phyloP scores from a whole-genome alignment of 352 stramenopile genomes.

The Phytophthora fragariaefolia region DNA sequence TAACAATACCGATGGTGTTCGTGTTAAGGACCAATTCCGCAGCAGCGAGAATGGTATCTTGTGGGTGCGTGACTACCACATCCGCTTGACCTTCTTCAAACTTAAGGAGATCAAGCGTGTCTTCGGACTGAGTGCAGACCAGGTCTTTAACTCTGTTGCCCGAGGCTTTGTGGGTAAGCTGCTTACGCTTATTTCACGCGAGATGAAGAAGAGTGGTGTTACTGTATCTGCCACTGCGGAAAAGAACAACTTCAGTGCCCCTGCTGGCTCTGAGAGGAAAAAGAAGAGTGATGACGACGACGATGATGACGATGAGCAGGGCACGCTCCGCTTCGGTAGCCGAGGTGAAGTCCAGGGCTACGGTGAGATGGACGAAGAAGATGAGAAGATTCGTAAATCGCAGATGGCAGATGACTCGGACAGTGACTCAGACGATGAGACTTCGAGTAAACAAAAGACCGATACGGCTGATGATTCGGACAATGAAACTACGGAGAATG shows the following conservation, averaged over 20 bases:
- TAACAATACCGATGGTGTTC: constrained; percentile 91
- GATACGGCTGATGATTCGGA: constrained; percentile 34
- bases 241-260: constrained; percentile 49
- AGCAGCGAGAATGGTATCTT: constrained; percentile 89
- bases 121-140: constrained; percentile 95
- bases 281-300: constrained; percentile 72
- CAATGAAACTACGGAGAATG: constrained; percentile 51
- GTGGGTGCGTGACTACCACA: constrained; percentile 98
- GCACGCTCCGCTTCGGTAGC: constrained; percentile 84
- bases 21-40: constrained; percentile 92
- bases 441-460: constrained; percentile 45
- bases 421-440: constrained; percentile 64
- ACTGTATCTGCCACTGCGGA: constrained; percentile 59
- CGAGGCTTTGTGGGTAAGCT: constrained; percentile 93
- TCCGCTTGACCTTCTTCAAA: constrained; percentile 95
- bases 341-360: constrained; percentile 87
- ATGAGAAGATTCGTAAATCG: constrained; percentile 83
- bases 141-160: constrained; percentile 91
- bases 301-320: constrained; percentile 91
- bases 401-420: constrained; percentile 66
- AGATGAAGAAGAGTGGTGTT: constrained; percentile 92
- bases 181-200: constrained; percentile 93
- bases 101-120: constrained; percentile 95
- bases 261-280: constrained; percentile 40
- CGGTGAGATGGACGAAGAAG: constrained; percentile 95